Percentiles rank a stretch among this genome's conserved stretches.
Conservation (phyloP, 164 flowering plant species). For the Magnolia kwangsiensis region DNA sequence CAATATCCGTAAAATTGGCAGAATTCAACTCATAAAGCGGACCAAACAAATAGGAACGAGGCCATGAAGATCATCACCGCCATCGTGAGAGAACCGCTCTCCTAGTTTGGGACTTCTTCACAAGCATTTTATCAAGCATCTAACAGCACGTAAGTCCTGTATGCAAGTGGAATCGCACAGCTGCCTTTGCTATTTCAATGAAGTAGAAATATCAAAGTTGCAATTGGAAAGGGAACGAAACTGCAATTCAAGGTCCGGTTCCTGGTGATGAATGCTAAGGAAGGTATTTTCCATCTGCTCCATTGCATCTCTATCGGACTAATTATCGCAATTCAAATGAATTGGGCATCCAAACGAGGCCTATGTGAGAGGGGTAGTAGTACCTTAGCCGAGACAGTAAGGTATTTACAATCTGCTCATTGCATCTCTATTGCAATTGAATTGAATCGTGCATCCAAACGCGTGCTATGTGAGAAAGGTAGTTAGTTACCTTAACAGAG, state of each 20-base stretch:
- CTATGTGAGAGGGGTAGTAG: background rate
- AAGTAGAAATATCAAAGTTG: background rate
- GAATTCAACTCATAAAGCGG: too few relatives aligned
- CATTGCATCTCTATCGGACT: too few relatives aligned
- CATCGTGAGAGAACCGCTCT: too few relatives aligned
- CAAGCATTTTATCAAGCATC: too few relatives aligned
- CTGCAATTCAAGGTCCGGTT: background rate
- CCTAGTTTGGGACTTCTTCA: too few relatives aligned
- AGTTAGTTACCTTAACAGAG: constrained; percentile 46
- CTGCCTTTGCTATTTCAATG: too few relatives aligned
- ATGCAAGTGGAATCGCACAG: too few relatives aligned
- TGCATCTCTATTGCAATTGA: background rate
- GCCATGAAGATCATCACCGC: too few relatives aligned
- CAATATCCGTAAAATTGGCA: too few relatives aligned
- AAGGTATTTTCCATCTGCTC: too few relatives aligned
- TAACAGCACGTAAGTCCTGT: too few relatives aligned
- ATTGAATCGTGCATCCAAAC: background rate
- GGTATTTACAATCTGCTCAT: background rate
- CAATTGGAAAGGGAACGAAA: background rate
- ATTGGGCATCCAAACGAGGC: background rate
- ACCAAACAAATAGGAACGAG: too few relatives aligned
- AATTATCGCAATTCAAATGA: background rate
- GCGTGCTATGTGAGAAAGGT: background rate
- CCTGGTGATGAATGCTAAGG: background rate
- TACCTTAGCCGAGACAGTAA: background rate